Percentiles rank a stretch among this genome's conserved stretches.
Conservation (phyloP, 2,329 filamentous ascomycete species). For the Pyricularia grisea region DNA sequence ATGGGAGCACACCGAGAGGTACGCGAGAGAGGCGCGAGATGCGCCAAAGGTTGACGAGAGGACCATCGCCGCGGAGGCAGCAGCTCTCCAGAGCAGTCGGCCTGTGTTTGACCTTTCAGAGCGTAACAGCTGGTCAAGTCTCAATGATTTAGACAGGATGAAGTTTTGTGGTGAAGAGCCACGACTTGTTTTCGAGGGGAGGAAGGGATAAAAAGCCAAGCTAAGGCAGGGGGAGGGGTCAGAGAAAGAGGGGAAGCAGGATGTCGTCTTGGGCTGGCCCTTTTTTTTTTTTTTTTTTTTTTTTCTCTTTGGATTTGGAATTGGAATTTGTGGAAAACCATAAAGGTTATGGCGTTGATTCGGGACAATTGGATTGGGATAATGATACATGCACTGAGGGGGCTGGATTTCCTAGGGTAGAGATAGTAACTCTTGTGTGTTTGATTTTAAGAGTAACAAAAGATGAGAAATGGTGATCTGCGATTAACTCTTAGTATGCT, state of each 20-base stretch:
- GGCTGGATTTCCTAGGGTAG: neutral
- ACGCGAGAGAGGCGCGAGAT: conserved; percentile 4
- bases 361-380: neutral
- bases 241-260: neutral
- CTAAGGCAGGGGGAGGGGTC: too few species aligned
- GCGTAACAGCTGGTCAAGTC: neutral
- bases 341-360: neutral
- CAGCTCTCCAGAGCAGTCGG: neutral
- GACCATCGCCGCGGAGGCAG: neutral
- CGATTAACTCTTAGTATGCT: neutral
- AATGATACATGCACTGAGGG: neutral
- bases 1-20: conserved; percentile 1
- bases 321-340: neutral
- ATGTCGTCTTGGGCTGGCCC: neutral
- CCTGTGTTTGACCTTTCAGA: neutral
- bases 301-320: neutral
- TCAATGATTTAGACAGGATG: neutral
- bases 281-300: too few species aligned
- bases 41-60: neutral
- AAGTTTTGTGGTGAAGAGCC: neutral
- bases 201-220: neutral
- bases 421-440: neutral
- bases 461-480: neutral
- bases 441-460: neutral
- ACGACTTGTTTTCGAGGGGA: neutral